Conservation (phyloP, 1,139 yeast genomes). For the Zygosaccharomyces pseudobailii region DNA sequence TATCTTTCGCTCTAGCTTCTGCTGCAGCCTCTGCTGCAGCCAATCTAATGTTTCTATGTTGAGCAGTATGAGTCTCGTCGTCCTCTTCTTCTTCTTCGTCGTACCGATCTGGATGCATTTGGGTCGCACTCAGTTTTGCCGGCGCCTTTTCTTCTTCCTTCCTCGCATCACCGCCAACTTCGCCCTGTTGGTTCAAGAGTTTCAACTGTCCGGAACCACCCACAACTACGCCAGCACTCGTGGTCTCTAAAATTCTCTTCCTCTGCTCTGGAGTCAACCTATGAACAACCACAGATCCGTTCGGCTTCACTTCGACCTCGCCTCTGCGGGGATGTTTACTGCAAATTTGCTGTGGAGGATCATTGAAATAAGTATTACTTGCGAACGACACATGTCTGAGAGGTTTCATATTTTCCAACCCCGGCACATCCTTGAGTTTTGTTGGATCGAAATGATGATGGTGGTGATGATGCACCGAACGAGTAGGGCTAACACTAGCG, state of each 20-base stretch:
- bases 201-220: conserved; percentile 72
- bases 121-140: not conserved
- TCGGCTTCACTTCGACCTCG: conserved; percentile 59
- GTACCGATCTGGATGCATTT: not conserved
- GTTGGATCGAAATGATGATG: conserved; percentile 16
- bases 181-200: conserved; percentile 20
- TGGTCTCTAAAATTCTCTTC: conserved; percentile 46
- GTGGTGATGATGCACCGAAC: conserved; percentile 5
- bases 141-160: conserved; percentile 19
- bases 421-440: conserved; percentile 34
- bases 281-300: conserved; percentile 57
- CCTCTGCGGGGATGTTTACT: conserved; percentile 62
- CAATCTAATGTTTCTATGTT: conserved; percentile 26
- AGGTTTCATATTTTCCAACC: conserved; percentile 41
- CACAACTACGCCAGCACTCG: conserved; percentile 71
- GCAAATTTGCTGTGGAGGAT: conserved; percentile 70
- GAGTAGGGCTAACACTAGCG: conserved; percentile 9
- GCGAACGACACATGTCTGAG: conserved; percentile 71
- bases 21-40: conserved; percentile 38
- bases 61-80: conserved; percentile 25
- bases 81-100: conserved; percentile 11
- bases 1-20: conserved; percentile 34
- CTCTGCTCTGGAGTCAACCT: conserved; percentile 61
- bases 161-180: conserved; percentile 15
- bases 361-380: conserved; percentile 63